Percentiles rank a stretch among this genome's conserved stretches.
These are phyloP conservation scores for Aureobasidium sp. DNA, from an alignment of 2,329 filamentous ascomycete species.

Conservation along the genomic window DNA sequence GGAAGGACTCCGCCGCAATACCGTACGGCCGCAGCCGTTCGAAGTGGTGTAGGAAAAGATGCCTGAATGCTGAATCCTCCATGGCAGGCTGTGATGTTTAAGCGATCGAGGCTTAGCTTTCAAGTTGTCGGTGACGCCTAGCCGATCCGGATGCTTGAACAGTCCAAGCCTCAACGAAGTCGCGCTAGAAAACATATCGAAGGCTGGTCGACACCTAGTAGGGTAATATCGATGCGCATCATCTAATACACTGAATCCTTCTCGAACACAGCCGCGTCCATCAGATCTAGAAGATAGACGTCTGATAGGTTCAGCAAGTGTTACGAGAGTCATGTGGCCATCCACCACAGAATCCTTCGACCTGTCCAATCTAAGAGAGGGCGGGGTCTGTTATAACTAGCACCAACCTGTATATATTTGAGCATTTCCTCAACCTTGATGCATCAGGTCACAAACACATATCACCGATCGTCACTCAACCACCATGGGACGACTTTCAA, in stretches of 20 bases:
- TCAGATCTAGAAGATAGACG: background rate
- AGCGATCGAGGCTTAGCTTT: too few species aligned
- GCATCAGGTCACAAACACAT: background rate
- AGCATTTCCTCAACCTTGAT: background rate
- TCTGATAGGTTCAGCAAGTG: background rate
- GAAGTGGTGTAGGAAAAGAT: too few species aligned
- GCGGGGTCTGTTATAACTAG: background rate
- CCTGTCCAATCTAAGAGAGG: background rate
- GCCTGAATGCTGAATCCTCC: background rate
- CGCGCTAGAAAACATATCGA: conserved; percentile 10
- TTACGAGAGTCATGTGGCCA: background rate
- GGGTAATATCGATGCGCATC: background rate
- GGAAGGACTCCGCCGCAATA: background rate
- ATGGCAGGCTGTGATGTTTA: too few species aligned
- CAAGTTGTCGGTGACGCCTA: too few species aligned
- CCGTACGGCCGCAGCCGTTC: background rate
- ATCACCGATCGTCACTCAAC: background rate
- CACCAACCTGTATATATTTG: background rate
- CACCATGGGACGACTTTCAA: conserved; percentile 18
- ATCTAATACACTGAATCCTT: background rate
- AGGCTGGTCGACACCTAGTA: background rate
- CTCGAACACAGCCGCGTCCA: background rate
- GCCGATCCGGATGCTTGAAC: background rate
- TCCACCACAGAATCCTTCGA: background rate
- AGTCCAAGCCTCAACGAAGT: conserved; percentile 4